Conservation (phyloP, 805 yeast species). For the Wickerhamomyces pijperi region DNA sequence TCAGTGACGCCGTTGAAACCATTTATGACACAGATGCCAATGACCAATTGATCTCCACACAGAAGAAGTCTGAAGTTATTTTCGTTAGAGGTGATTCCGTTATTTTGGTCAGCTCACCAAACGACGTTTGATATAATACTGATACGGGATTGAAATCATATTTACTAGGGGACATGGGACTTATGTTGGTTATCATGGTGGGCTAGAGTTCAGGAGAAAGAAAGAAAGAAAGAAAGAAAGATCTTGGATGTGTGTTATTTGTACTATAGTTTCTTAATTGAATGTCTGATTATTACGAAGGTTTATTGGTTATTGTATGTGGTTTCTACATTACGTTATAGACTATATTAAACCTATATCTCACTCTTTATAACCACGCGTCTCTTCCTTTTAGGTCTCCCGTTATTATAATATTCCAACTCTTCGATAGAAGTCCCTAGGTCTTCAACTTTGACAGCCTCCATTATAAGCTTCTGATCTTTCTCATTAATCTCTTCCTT, state of each 20-base stretch:
- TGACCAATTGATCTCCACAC: slow-evolving; percentile 18
- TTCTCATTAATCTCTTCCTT: slow-evolving; percentile 2
- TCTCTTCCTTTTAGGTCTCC: slow-evolving; percentile 20
- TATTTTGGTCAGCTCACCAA: slow-evolving; percentile 57
- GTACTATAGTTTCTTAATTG: too few species aligned
- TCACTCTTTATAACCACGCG: slow-evolving; percentile 1
- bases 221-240: too few species aligned
- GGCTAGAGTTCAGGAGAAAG: too few species aligned
- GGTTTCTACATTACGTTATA: too few species aligned
- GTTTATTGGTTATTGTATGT: slow-evolving; percentile 2
- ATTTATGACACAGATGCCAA: slow-evolving; percentile 44
- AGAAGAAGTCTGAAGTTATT: slow-evolving; percentile 71
- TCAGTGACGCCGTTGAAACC: slow-evolving; percentile 86
- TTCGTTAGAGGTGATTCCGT: slow-evolving; percentile 98
- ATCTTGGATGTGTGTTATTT: too few species aligned
- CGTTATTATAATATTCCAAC: slow-evolving; percentile 17
- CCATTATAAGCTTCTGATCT: neutral
- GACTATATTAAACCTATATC: too few species aligned
- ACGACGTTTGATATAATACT: too few species aligned
- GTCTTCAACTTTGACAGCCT: slow-evolving; percentile 7
- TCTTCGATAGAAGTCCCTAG: too few species aligned
- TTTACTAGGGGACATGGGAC: too few species aligned
- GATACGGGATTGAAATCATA: too few species aligned
- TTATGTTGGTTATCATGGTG: too few species aligned
- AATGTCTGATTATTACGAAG: too few species aligned